Evolutionary conservation across 441 rosid genomes (phyloP), one percentile per base, ranked within the genome.

Genomic region (Metrosideros polymorpha): DNA sequence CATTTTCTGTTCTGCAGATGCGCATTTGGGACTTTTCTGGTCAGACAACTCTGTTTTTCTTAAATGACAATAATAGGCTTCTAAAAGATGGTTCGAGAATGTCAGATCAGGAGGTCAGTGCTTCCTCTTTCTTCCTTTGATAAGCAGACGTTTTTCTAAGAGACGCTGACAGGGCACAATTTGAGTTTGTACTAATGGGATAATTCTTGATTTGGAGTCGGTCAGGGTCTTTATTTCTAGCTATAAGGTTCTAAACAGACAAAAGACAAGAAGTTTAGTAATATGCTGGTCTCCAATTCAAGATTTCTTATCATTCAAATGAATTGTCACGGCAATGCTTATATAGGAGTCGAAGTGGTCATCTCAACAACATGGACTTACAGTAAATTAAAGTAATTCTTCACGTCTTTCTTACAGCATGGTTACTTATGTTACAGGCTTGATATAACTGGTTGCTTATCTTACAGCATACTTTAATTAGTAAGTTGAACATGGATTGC

Each of bases 11-110:
- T 88, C 79, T 84, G 83, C 93, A 95, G 98, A 49, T 94, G 87
- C 94, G 92, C 85, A 94, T 95, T 82, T 94, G 98, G 96, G 98
- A 95, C 89, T 93, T 93, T 89, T 95, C 95, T 82, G 94, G 98
- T 84, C 94, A 91, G 89, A 95, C 95, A 82, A 89, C 91, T 79
- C 87, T 91, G 86, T 92, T 87, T 89, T 93, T 92, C 83, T 88
- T 87, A 84, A 92, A 92, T 85, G 95, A 94, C 84, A 87, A 89
- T 91, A 90, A 86, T 86, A 92, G 87, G 88, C 85, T 90, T 85
- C 84, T 84, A 77, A 92, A 91, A 89, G 94, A 92, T 35, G 84
- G 87, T 90, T 93, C 75, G 63, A 93, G 91, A 59, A 94, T 88
- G 85, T 84, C 94, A 84, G 95, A 92, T 88, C 94, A 92, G 84